phyloP scores from a whole-genome alignment of 345 rosid genomes.

The Acer yangbiense region DNA sequence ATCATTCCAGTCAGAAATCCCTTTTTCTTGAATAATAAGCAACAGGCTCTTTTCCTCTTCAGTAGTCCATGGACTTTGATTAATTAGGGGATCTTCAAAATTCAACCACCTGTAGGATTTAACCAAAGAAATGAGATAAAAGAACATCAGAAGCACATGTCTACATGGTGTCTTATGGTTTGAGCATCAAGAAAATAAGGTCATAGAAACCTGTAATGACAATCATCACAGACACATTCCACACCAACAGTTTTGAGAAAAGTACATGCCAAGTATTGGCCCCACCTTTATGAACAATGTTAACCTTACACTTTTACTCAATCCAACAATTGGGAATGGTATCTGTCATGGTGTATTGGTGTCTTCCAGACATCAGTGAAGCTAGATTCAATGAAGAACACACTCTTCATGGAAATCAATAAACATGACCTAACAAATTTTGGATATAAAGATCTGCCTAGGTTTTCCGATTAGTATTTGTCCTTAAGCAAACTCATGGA shows the following conservation, averaged over 20 bases:
- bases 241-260: constrained; percentile 22
- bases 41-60: constrained; percentile 73
- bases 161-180: constrained; percentile 8
- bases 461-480: background rate
- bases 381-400: constrained; percentile 31
- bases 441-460: background rate
- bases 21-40: constrained; percentile 56
- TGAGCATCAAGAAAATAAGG: background rate
- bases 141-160: background rate
- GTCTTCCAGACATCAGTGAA: background rate
- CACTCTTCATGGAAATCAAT: constrained; percentile 30
- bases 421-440: background rate
- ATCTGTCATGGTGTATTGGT: constrained; percentile 21
- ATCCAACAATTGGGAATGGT: constrained; percentile 31
- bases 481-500: background rate
- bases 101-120: constrained; percentile 74
- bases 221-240: constrained; percentile 28
- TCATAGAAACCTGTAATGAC: constrained; percentile 23
- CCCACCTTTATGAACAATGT: constrained; percentile 26
- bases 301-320: constrained; percentile 32
- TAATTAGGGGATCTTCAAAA: constrained; percentile 77
- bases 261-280: constrained; percentile 22
- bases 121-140: constrained; percentile 14
- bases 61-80: constrained; percentile 57
- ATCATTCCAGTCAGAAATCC: constrained; percentile 68